phyloP scores from a whole-genome alignment of 23 red algal genomes.

The Gracilaria domingensis region DNA sequence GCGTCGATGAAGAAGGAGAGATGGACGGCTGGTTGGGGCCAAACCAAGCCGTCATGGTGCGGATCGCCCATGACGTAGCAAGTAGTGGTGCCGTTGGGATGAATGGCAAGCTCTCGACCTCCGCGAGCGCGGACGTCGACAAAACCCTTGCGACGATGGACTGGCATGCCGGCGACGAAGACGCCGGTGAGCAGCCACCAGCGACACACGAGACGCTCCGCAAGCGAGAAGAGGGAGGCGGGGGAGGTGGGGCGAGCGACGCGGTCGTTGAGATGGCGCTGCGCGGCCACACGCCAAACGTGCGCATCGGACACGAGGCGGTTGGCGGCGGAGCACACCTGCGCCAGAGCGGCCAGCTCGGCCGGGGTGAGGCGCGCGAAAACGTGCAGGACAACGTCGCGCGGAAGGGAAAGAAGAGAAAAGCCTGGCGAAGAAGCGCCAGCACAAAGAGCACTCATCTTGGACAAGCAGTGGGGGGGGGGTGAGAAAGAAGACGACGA shows the following conservation, averaged over 20 bases:
- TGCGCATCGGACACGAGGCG: neutral
- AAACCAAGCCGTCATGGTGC: neutral
- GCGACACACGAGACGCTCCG: constrained; percentile 37
- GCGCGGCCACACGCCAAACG: constrained; percentile 33
- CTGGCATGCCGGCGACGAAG: constrained; percentile 66
- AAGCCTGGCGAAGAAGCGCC: neutral
- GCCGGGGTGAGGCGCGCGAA: constrained; percentile 23
- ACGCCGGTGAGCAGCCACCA: constrained; percentile 65
- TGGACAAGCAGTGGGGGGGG: neutral
- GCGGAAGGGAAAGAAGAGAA: constrained; percentile 4
- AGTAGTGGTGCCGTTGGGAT: constrained; percentile 2
- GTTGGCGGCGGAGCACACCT: constrained; percentile 7
- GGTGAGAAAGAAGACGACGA: neutral
- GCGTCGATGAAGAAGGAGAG: constrained; percentile 48
- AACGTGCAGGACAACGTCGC: constrained; percentile 37
- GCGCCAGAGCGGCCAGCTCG: constrained; percentile 21
- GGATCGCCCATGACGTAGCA: constrained; percentile 58
- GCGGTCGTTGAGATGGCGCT: constrained; percentile 37
- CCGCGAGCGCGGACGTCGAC: constrained; percentile 40
- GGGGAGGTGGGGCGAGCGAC: neutral
- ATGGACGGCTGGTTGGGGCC: constrained; percentile 15
- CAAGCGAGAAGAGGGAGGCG: constrained; percentile 39
- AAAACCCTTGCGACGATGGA: constrained; percentile 64
- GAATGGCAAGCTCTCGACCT: constrained; percentile 5
- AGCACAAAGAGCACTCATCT: constrained; percentile 1